Evolutionary conservation across 768 basidiomycete species (phyloP), one percentile per base, ranked within the genome.

Genomic region (Naganishia randhawae): DNA sequence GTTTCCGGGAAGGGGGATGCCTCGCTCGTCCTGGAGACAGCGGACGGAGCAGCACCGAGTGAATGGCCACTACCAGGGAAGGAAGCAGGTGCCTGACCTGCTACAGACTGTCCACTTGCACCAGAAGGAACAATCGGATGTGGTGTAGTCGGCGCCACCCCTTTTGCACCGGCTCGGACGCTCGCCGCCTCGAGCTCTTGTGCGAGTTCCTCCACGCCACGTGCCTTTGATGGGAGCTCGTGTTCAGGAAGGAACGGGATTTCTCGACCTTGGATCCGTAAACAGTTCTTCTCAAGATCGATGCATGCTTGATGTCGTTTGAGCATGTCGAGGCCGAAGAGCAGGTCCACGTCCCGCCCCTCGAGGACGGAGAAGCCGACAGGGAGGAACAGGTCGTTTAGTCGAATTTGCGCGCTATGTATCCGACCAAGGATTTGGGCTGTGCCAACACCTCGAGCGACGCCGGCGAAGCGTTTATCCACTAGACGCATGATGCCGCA

Each of bases 301-400:
- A 99, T 97, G 75, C 88, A 90, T 6, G 93, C 95, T 76, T 96
- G 93, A 78, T 97, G 91, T 0, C 93, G 90, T 80, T 92, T 97
- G 69, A 98, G 86, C 96, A 98, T 98, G 84, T 99, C 96, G n/a
- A 99, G 85, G 8, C 96, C 96, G 48, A 99, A 88, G 3, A 99
- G 83, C n/a, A 99, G 86, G 76, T 98, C 95, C 52, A 98, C 92
- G 67, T 90, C 88, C 35, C 88, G 86, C 41, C 93, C 93, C 85
- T 99, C 96, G 85, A 99, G 90, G 70, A 99, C 87, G 9, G 92
- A 92, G 79, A 98, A 91, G 0, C 92, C 86, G 79, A 95, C 97
- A 0, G 93, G 88, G 8, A 99, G 84, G 81, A 84, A 82, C 31
- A 97, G 82, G 80, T 92, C 89, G 13, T 86, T 86, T 31, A 99